phyloP scores from a whole-genome alignment of 805 yeast genomes.

The Schwanniomyces vanrijiae region DNA sequence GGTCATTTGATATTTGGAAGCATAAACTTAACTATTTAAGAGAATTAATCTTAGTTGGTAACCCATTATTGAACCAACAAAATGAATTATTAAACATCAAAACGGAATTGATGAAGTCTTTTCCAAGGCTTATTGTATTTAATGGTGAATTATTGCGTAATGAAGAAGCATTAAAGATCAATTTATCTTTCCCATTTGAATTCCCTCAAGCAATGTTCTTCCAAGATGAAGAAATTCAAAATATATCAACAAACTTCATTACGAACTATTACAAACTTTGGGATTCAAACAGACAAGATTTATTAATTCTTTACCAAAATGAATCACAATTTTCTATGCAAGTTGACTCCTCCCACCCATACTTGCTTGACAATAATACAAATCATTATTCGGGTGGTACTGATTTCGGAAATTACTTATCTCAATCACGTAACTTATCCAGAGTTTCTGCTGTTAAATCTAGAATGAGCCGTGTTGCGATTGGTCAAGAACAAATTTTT shows the following conservation, averaged over 20 bases:
- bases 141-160: constrained; percentile 81
- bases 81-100: constrained; percentile 43
- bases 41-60: constrained; percentile 75
- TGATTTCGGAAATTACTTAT: constrained; percentile 65
- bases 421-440: constrained; percentile 74
- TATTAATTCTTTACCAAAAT: constrained; percentile 72
- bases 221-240: constrained; percentile 71
- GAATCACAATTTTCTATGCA: constrained; percentile 84
- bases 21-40: constrained; percentile 70
- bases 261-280: constrained; percentile 74
- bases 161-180: constrained; percentile 54
- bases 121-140: constrained; percentile 77
- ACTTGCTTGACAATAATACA: constrained; percentile 17
- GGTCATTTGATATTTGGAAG: constrained; percentile 70
- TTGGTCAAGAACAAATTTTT: constrained; percentile 68
- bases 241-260: constrained; percentile 73
- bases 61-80: constrained; percentile 56
- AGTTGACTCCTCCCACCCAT: constrained; percentile 71
- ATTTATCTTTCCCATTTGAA: constrained; percentile 56
- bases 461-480: constrained; percentile 57
- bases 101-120: constrained; percentile 62
- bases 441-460: constrained; percentile 56
- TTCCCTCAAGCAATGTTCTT: constrained; percentile 70
- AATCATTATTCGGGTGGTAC: constrained; percentile 11
- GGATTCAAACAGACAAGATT: constrained; percentile 75